Evolutionary conservation across 179 eudicot genomes (phyloP).

Genomic region (Corrigiola litoralis): DNA sequence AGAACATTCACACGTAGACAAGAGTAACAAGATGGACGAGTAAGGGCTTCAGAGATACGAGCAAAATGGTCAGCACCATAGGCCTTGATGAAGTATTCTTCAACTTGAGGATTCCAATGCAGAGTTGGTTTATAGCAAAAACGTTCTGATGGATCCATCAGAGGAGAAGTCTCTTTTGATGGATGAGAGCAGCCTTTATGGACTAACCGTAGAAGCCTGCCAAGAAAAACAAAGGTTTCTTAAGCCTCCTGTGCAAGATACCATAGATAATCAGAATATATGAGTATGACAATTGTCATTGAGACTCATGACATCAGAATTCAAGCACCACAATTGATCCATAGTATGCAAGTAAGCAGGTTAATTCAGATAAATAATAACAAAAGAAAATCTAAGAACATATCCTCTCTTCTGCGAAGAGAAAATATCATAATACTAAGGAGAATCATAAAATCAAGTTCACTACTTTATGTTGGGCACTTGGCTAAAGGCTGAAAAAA

Average conservation of each 20-base stretch:
- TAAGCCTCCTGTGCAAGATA: slow-evolving; percentile 11
- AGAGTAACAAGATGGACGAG: slow-evolving; percentile 85
- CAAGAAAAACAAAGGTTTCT: slow-evolving; percentile 13
- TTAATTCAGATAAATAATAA: not conserved
- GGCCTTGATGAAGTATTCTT: slow-evolving; percentile 73
- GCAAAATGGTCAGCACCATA: slow-evolving; percentile 75
- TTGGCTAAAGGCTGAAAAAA: not conserved
- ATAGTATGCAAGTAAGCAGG: not conserved
- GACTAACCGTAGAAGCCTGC: slow-evolving; percentile 33
- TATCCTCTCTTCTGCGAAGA: not conserved
- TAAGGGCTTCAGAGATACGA: slow-evolving; percentile 68
- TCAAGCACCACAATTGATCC: not conserved
- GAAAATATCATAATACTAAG: not conserved
- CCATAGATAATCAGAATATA: not conserved
- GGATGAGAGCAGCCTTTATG: slow-evolving; percentile 25
- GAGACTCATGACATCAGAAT: not conserved
- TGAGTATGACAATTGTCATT: not conserved
- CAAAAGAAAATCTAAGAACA: not conserved
- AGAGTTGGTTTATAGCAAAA: slow-evolving; percentile 61
- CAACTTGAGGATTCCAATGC: slow-evolving; percentile 72
- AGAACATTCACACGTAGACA: slow-evolving; percentile 83
- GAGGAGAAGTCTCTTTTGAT: slow-evolving; percentile 9
- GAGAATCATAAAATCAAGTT: not conserved
- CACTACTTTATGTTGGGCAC: not conserved
- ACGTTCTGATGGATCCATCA: slow-evolving; percentile 59